Evolutionary conservation across 768 basidiomycete species (phyloP).

Genomic region (Russula lepida): DNA sequence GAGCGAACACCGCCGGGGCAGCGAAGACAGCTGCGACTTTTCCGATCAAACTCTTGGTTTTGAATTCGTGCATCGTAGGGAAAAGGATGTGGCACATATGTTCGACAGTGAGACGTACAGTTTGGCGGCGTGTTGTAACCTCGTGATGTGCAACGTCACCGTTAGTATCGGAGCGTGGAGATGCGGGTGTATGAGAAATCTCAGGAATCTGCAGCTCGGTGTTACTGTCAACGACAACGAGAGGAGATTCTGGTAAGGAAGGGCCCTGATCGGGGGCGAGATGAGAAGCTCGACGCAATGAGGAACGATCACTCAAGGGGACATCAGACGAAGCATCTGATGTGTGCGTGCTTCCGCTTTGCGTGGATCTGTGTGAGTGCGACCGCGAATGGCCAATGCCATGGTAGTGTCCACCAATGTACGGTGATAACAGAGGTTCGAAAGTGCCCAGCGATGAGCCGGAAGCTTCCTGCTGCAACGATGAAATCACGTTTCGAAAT

Average conservation of each 20-base stretch:
- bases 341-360: slow-evolving; percentile 31
- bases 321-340: slow-evolving; percentile 47
- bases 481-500: slow-evolving; percentile 85
- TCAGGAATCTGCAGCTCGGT: slow-evolving; percentile 32
- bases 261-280: slow-evolving; percentile 2
- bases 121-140: slow-evolving; percentile 37
- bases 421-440: slow-evolving; percentile 60
- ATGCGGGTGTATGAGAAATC: slow-evolving; percentile 48
- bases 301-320: slow-evolving; percentile 45
- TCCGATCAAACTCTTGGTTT: slow-evolving; percentile 58
- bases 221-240: slow-evolving; percentile 19
- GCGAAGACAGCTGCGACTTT: slow-evolving; percentile 73
- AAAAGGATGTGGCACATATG: slow-evolving; percentile 60
- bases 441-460: slow-evolving; percentile 52
- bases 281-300: slow-evolving; percentile 28
- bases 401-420: slow-evolving; percentile 69
- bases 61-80: slow-evolving; percentile 73
- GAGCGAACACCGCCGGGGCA: slow-evolving; percentile 72
- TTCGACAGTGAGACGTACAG: slow-evolving; percentile 29
- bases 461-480: slow-evolving; percentile 63
- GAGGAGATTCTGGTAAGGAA: slow-evolving; percentile 8
- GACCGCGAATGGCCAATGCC: slow-evolving; percentile 28
- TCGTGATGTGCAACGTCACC: slow-evolving; percentile 40
- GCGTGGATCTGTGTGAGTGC: slow-evolving; percentile 28
- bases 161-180: slow-evolving; percentile 38